A percentile compares a stretch with the other conserved stretches of the same genome.
These are phyloP conservation scores for Yarrowia keelungensis DNA, from an alignment of 805 yeast genomes.

Conservation along the genomic window DNA sequence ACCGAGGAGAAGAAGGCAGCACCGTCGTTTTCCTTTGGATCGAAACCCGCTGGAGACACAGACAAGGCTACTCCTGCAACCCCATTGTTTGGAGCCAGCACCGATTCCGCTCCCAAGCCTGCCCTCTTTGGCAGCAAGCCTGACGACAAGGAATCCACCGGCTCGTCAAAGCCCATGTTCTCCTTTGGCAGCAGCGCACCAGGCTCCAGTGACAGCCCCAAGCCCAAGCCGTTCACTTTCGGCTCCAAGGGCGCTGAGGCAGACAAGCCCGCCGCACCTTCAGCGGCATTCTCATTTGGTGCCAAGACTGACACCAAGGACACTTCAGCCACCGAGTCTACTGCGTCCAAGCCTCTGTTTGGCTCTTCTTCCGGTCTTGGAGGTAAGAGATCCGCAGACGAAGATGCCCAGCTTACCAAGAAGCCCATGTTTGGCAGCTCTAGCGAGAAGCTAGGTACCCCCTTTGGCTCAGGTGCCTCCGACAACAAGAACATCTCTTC, in stretches of 20 bases:
- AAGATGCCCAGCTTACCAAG: background rate
- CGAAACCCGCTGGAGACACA: background rate
- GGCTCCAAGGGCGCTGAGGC: slow-evolving; percentile 1
- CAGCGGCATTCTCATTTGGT: slow-evolving; percentile 18
- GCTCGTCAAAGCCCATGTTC: slow-evolving; percentile 7
- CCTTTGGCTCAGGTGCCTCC: background rate
- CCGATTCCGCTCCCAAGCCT: slow-evolving; percentile 7
- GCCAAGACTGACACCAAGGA: background rate
- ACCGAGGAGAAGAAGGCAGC: background rate
- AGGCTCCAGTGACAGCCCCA: background rate
- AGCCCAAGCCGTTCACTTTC: slow-evolving; percentile 17
- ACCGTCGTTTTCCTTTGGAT: slow-evolving; percentile 1
- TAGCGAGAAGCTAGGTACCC: background rate
- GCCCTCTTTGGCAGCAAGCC: slow-evolving; percentile 7
- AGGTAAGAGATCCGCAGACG: slow-evolving; percentile 27
- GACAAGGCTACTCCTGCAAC: no score
- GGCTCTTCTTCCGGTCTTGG: background rate
- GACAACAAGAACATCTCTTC: background rate
- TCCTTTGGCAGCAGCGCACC: slow-evolving; percentile 15
- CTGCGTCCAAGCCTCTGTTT: background rate
- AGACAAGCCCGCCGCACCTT: slow-evolving; percentile 2
- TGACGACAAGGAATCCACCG: background rate
- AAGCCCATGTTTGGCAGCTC: slow-evolving; percentile 17
- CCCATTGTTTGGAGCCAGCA: background rate
- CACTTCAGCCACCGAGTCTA: background rate